These are phyloP conservation scores for Taiozyma sp. DNA, from an alignment of 1,139 yeast genomes.

Conservation along the genomic window DNA sequence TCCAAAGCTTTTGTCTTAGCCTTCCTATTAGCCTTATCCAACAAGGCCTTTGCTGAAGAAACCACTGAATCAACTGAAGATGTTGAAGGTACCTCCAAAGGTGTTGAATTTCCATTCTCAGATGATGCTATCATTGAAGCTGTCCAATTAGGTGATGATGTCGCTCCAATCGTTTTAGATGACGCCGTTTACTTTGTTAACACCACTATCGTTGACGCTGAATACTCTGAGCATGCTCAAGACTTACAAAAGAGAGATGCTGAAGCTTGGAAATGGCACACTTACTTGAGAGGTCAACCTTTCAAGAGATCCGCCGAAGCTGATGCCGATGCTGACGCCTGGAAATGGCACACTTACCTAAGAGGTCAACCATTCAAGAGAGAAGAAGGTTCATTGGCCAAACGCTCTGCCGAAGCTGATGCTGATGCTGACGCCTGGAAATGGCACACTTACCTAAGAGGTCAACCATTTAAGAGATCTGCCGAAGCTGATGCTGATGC, in stretches of 20 bases:
- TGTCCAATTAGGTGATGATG: slow-evolving; percentile 19
- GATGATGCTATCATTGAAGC: slow-evolving; percentile 24
- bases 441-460: slow-evolving; percentile 7
- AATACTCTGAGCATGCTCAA: slow-evolving; percentile 3
- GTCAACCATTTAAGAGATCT: slow-evolving; percentile 12
- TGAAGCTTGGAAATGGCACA: slow-evolving; percentile 16
- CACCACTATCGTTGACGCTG: slow-evolving; percentile 20
- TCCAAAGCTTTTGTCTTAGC: slow-evolving; percentile 17
- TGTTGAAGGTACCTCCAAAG: slow-evolving; percentile 13
- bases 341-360: slow-evolving; percentile 13
- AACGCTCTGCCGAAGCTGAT: slow-evolving; percentile 8
- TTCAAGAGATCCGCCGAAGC: slow-evolving; percentile 13
- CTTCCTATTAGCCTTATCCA: slow-evolving; percentile 13
- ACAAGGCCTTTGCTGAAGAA: slow-evolving; percentile 11
- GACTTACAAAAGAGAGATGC: slow-evolving; percentile 7
- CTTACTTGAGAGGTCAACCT: slow-evolving; percentile 15
- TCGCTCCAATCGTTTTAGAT: slow-evolving; percentile 20
- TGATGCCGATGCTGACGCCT: slow-evolving; percentile 15
- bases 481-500: too few relatives aligned
- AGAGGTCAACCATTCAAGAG: slow-evolving; percentile 18
- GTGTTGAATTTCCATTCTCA: slow-evolving; percentile 23
- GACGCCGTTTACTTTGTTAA: slow-evolving; percentile 24
- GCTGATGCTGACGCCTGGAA: slow-evolving; percentile 20
- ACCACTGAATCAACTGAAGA: slow-evolving; percentile 7
- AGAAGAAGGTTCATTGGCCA: slow-evolving; percentile 5